Conservation (phyloP, 371 early-diverging fungal genomes). For the Mucor indicus region DNA sequence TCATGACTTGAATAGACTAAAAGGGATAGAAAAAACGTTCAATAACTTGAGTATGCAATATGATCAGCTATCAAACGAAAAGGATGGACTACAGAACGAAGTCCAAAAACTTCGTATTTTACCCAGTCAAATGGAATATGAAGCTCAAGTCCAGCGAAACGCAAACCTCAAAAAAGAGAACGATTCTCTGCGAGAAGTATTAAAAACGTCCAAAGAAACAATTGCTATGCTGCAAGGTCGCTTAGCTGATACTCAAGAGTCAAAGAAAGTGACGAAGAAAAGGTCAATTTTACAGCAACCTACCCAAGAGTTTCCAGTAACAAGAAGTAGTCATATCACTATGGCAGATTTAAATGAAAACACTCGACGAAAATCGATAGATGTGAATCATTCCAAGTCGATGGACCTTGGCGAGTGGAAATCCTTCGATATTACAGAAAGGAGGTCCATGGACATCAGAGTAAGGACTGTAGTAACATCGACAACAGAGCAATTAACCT, state of each 20-base stretch:
- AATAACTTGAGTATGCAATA: constrained; percentile 35
- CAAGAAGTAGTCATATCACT: too few species aligned
- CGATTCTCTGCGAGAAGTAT: constrained; percentile 19
- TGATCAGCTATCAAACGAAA: constrained; percentile 20
- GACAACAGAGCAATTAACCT: too few species aligned
- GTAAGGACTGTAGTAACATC: too few species aligned
- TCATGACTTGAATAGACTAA: constrained; percentile 66
- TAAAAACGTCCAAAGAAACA: constrained; percentile 29
- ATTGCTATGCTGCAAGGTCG: constrained; percentile 21
- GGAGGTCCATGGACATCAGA: neutral
- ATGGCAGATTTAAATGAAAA: too few species aligned
- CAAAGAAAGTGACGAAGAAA: too few species aligned
- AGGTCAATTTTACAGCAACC: too few species aligned
- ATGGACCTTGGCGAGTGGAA: too few species aligned
- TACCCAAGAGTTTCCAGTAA: too few species aligned
- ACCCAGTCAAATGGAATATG: constrained; percentile 13
- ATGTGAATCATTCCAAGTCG: too few species aligned
- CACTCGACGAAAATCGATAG: too few species aligned
- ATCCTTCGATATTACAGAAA: neutral
- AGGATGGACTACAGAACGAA: constrained; percentile 15
- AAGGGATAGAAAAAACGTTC: constrained; percentile 47
- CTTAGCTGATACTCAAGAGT: neutral
- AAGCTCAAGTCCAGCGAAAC: constrained; percentile 8
- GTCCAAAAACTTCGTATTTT: constrained; percentile 18
- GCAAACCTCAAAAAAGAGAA: constrained; percentile 20